A percentile compares a stretch with the other conserved stretches of the same genome.
phyloP scores from a whole-genome alignment of 1,284 basidiomycete genomes.

The Pyrrhoderma noxium region DNA sequence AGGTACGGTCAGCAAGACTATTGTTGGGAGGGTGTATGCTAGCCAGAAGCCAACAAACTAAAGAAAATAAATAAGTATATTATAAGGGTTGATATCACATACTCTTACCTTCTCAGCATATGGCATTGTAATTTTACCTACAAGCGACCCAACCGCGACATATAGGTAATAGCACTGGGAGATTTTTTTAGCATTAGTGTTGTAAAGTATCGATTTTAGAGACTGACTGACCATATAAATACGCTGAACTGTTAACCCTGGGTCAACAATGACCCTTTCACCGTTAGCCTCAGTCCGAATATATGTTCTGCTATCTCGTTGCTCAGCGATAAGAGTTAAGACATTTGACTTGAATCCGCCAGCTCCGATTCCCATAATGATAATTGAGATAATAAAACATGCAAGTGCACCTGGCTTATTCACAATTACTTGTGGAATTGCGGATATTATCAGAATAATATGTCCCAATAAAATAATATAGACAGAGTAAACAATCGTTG shows the following conservation, averaged over 20 bases:
- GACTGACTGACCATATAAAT: constrained; percentile 50
- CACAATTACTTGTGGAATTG: constrained; percentile 65
- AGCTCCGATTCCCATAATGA: constrained; percentile 64
- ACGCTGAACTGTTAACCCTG: constrained; percentile 58
- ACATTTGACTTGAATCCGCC: constrained; percentile 81
- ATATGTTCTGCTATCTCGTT: constrained; percentile 54
- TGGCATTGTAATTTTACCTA: constrained; percentile 65
- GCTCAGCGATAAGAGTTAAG: constrained; percentile 74
- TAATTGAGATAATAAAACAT: constrained; percentile 56
- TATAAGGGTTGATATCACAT: no score
- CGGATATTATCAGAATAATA: constrained; percentile 65
- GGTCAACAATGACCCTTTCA: constrained; percentile 79
- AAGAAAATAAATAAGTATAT: no score
- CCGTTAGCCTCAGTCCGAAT: constrained; percentile 49
- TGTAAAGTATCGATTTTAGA: neutral
- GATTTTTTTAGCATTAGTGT: neutral
- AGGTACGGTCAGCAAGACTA: constrained; percentile 62
- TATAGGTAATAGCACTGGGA: constrained; percentile 62
- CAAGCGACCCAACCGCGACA: constrained; percentile 70
- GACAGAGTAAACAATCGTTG: constrained; percentile 57
- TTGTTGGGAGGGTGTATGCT: constrained; percentile 61
- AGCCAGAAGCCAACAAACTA: constrained; percentile 68
- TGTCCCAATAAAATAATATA: constrained; percentile 59
- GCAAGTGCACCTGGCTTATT: constrained; percentile 49
- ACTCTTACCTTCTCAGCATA: constrained; percentile 71